Evolutionary conservation across 345 rosid genomes (phyloP).

Genomic region (Aethionema arabicum): DNA sequence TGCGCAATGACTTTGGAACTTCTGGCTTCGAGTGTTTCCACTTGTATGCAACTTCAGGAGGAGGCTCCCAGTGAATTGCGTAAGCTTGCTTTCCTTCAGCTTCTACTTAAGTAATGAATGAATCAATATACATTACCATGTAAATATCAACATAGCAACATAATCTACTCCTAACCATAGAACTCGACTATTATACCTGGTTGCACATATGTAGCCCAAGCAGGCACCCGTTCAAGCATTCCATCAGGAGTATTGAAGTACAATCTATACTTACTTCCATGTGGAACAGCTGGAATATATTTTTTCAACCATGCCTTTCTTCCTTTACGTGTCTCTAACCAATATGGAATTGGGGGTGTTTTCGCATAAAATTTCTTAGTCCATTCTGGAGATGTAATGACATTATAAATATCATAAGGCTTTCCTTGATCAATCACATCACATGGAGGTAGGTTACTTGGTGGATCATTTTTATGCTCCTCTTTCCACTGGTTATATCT

Average conservation of each 20-base stretch:
- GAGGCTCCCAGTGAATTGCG: constrained; percentile 96
- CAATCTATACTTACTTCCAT: constrained; percentile 90
- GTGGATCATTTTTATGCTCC: constrained; percentile 87
- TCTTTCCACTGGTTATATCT: constrained; percentile 75
- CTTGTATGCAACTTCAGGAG: constrained; percentile 74
- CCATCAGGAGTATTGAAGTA: constrained; percentile 90
- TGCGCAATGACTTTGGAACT: constrained; percentile 77
- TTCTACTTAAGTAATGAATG: constrained; percentile 39
- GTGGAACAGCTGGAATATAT: constrained; percentile 80
- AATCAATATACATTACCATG: neutral
- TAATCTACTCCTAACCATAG: constrained; percentile 9
- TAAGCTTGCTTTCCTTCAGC: constrained; percentile 71
- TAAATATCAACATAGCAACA: constrained; percentile 8
- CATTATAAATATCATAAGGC: constrained; percentile 65
- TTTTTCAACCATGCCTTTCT: constrained; percentile 90
- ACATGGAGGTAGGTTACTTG: constrained; percentile 72
- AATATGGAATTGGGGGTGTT: constrained; percentile 76
- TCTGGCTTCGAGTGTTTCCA: constrained; percentile 67
- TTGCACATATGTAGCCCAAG: constrained; percentile 94
- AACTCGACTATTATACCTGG: constrained; percentile 55
- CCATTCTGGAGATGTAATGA: constrained; percentile 55
- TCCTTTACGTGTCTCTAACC: constrained; percentile 96
- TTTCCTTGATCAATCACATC: constrained; percentile 81
- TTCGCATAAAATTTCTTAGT: constrained; percentile 66
- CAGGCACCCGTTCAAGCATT: constrained; percentile 86